Conservation (phyloP, 2,329 filamentous ascomycete species). For the Alternaria burnsii region DNA sequence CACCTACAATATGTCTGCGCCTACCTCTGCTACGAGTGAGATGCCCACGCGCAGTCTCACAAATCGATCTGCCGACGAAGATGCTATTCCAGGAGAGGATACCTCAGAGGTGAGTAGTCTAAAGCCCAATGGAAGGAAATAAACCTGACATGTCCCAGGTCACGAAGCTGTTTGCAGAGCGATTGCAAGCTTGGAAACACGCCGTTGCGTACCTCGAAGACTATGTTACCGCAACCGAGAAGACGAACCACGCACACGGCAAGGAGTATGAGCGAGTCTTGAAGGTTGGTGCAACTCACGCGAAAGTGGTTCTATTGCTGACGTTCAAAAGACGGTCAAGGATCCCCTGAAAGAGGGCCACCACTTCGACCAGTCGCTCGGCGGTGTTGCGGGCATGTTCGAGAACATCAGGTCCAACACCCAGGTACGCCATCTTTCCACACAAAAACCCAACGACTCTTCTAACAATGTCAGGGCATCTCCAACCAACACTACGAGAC, state of each 20-base stretch:
- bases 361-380: constrained; percentile 91
- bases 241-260: constrained; percentile 81
- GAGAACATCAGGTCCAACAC: constrained; percentile 95
- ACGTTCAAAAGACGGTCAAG: constrained; percentile 74
- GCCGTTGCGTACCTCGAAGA: constrained; percentile 90
- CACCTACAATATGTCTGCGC: constrained; percentile 39
- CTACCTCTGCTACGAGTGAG: constrained; percentile 43
- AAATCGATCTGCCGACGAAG: constrained; percentile 51
- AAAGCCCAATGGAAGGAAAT: no score
- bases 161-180: constrained; percentile 77
- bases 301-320: constrained; percentile 7
- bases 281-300: constrained; percentile 65
- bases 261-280: constrained; percentile 96
- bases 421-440: constrained; percentile 59
- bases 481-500: constrained; percentile 91
- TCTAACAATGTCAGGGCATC: constrained; percentile 66
- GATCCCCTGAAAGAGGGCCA: constrained; percentile 87
- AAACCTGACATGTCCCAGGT: constrained; percentile 24
- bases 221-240: constrained; percentile 85
- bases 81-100: constrained; percentile 59
- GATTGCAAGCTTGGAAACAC: constrained; percentile 95
- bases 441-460: rapidly evolving
- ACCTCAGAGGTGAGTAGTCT: constrained; percentile 51
- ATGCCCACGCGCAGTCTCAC: constrained; percentile 44
- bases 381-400: constrained; percentile 87